Conservation (phyloP, 768 basidiomycete genomes). For the Rhodosporidiobolus odoratus region DNA sequence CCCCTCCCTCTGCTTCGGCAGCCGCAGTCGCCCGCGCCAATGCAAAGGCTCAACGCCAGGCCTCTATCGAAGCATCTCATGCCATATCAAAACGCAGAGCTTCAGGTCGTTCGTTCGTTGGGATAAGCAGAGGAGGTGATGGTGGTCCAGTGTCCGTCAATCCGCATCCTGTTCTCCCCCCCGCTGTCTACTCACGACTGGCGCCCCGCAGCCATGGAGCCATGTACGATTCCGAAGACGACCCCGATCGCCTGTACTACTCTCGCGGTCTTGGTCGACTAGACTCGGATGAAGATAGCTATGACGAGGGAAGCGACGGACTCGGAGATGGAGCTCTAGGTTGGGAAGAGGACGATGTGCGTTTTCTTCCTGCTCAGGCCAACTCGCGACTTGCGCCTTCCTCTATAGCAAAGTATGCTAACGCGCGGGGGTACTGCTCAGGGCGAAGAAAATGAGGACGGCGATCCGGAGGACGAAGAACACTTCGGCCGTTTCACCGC, state of each 20-base stretch:
- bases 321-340: conserved; percentile 21
- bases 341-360: conserved; percentile 27
- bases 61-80: conserved; percentile 19
- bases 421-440: background rate
- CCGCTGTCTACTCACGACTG: no score
- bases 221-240: conserved; percentile 47
- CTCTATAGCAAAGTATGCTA: background rate
- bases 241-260: conserved; percentile 78
- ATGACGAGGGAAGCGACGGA: conserved; percentile 30
- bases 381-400: background rate
- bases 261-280: conserved; percentile 65
- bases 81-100: conserved; percentile 25
- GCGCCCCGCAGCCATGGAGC: conserved; percentile 13
- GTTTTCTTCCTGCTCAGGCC: background rate
- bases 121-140: conserved; percentile 26
- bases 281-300: conserved; percentile 44
- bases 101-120: conserved; percentile 23
- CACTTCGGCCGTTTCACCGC: background rate
- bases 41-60: conserved; percentile 24
- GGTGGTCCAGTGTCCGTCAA: conserved; percentile 27
- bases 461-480: conserved; percentile 11
- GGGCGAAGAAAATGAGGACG: conserved; percentile 15
- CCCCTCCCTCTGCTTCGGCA: conserved; percentile 30
- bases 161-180: background rate
- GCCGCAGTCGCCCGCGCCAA: conserved; percentile 27